Percentiles rank a stretch among this genome's conserved stretches.
Conservation (phyloP, 345 rosid species). For the Xanthoceras sorbifolium region DNA sequence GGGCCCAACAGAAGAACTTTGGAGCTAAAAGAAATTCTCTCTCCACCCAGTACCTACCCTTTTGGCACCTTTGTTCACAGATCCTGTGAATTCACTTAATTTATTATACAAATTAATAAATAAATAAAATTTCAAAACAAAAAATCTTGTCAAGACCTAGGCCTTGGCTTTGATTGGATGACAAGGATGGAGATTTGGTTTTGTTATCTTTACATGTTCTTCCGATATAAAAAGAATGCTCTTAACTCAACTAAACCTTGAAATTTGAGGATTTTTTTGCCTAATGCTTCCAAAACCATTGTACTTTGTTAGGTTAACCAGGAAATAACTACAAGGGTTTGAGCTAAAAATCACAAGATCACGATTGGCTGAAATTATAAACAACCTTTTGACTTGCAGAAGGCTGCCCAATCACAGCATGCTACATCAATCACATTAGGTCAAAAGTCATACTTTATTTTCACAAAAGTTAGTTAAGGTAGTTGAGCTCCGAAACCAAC, state of each 20-base stretch:
- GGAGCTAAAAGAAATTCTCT: no score
- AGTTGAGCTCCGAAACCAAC: conserved; percentile 65
- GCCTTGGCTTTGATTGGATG: not conserved
- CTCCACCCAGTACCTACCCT: no score
- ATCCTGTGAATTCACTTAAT: no score
- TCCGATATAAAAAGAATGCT: not conserved
- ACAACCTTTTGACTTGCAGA: not conserved
- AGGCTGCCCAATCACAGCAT: not conserved
- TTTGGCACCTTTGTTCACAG: no score
- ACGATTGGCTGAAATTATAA: not conserved
- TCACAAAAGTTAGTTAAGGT: conserved; percentile 39
- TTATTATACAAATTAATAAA: no score
- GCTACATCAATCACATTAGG: not conserved
- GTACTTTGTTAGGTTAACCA: not conserved
- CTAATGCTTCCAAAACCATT: not conserved
- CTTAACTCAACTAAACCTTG: not conserved
- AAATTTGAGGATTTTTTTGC: not conserved
- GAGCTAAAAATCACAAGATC: not conserved
- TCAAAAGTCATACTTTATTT: conserved; percentile 15
- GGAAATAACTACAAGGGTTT: not conserved
- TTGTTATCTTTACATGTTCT: not conserved
- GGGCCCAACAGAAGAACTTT: no score
- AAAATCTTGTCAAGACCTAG: not conserved
- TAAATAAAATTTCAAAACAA: not conserved
- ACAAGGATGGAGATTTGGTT: not conserved